Conservation (phyloP, 495 filamentous ascomycete species). For the Neurospora sp. region DNA sequence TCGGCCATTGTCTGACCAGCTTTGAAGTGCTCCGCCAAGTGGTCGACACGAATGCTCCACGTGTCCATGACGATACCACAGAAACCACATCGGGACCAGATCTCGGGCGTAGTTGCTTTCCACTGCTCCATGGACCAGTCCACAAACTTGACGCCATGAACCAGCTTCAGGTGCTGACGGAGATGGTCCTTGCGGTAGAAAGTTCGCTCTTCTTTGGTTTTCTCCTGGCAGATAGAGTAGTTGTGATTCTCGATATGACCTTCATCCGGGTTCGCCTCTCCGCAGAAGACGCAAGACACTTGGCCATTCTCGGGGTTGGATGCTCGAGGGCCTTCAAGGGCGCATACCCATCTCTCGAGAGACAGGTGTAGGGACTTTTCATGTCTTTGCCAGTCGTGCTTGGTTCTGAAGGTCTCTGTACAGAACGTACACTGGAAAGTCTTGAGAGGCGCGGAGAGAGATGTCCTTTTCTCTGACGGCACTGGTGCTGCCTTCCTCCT, state of each 20-base stretch:
- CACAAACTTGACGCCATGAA: conserved; percentile 57
- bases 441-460: conserved; percentile 29
- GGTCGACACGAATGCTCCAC: conserved; percentile 53
- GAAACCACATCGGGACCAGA: conserved; percentile 63
- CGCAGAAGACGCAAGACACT: conserved; percentile 60
- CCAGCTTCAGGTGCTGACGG: conserved; percentile 68
- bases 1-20: conserved; percentile 55
- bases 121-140: conserved; percentile 57
- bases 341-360: conserved; percentile 72
- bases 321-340: conserved; percentile 51
- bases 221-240: conserved; percentile 54
- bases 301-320: conserved; percentile 36
- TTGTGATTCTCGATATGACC: conserved; percentile 64
- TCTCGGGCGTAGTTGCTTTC: conserved; percentile 49
- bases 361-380: conserved; percentile 72
- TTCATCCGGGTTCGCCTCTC: conserved; percentile 42
- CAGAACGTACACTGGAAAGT: conserved; percentile 83
- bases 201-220: conserved; percentile 53
- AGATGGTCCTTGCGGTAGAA: conserved; percentile 83
- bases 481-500: conserved; percentile 35
- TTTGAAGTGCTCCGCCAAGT: conserved; percentile 62
- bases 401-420: conserved; percentile 67
- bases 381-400: conserved; percentile 79
- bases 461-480: conserved; percentile 3
- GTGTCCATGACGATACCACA: conserved; percentile 50